Base-by-base conservation (phyloP, 2,329 filamentous ascomycete species). In the Aurifilum marmelostoma region DNA sequence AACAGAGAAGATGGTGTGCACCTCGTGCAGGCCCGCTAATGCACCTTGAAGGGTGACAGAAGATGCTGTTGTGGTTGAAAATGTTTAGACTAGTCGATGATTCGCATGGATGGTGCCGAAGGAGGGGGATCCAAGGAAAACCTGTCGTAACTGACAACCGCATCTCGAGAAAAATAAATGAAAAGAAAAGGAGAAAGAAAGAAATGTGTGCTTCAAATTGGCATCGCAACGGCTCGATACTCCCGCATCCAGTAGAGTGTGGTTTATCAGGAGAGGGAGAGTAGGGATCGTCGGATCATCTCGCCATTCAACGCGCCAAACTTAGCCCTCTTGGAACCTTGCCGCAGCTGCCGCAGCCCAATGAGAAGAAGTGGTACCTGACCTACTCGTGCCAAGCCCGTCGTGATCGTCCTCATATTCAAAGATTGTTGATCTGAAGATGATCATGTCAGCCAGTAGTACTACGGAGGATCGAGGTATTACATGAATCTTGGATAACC, bases 21-120 rank as follows among this genome's bases (percentile, higher is more conserved):
- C 47, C 9, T 29, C 58, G 54, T 65, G 69, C 59, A 66, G 66
- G 37, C 37, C 62, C 56, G 59, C 69, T 70, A 70, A 68, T 70
- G 69, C 69, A 68, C 56, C 54, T 56, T 18, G 61, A 29, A 58
- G 60, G 24, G 24, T 68, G 63, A 62, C 63, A 68, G 39, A 59
- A 39, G 66, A 65, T 70, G 43, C 61, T 61, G 58, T 29, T 59
- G 54, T 47, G 43, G 18, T 47, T 47, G 43, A n/a, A 47, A 47
- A 52, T 4, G 37, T 14, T 34, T 47, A 60, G 50, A 63, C 66
- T 62, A 68, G 32, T 32, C 37, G 16, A 58, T 68, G 54, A 66
- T 66, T 70, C 39, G 58, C 58, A 41, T 52, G 62, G 29, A 43
- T 52, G 43, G 60, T 18, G 37, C 37, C 27, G 39, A 27, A 50